Evolutionary conservation across 1,139 yeast species (phyloP), one percentile per base, ranked within the genome.

Genomic region (Saccharomyces hybrid): DNA sequence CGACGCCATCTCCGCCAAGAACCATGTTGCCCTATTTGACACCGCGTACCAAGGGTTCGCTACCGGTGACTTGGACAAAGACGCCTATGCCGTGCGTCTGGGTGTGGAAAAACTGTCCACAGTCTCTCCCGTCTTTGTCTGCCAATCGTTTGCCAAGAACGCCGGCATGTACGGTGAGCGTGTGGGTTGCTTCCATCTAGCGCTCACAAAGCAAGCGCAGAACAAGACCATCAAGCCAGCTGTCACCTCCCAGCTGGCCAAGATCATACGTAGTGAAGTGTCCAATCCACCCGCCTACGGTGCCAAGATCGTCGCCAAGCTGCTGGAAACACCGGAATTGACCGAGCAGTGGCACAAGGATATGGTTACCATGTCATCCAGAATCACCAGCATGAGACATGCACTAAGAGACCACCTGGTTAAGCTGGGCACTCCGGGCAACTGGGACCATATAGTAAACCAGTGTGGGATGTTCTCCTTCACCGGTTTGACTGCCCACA

Each of bases 31-130:
- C 52, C 75, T 91, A 69, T 88, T 93, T 66, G 99, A 93, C 75
- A 85, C 88, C 76, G 98, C 99, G 26, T 93, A 93, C 78, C 97
- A 91, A 76, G 97, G 99, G 11, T 93, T 93, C 68, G 96, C 98
- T 29, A 82, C 95, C 46, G 99, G 99, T 57, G 84, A 87, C 66
- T 78, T 88, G 63, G 85, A 80, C 59, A 77, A 80, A 61, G 99
- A 93, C 67, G 95, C 96, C 16, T 88, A 80, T 75, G 91, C 97
- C 14, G 84, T 93, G 51, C 82, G 96, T 66, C 77, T 81, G 67
- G 96, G 96, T 62, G 82, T 88, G 54, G 79, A 83, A 63, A 76
- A 77, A 56, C 60, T 72, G 53, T 57, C 63, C 7, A 60, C 60
- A 13, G 63, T 65, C 9, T 54, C 67, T 52, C 93, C 93, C 51